Conservation (phyloP, 192 early-diverging fungal genomes). For the Coemansia brasiliensis region DNA sequence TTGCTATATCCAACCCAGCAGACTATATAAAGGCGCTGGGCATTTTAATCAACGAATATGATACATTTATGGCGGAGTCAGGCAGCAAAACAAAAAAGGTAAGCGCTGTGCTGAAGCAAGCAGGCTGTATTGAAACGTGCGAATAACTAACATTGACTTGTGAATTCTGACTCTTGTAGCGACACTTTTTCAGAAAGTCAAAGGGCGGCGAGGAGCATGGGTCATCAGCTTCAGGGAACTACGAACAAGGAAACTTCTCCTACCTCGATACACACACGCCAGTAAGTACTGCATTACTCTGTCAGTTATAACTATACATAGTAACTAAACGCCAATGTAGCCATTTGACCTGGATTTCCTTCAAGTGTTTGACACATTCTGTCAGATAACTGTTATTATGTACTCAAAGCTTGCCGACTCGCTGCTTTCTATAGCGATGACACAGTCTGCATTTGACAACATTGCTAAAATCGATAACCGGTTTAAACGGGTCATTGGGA, state of each 20-base stretch:
- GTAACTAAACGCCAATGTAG: background rate
- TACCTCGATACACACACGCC: slow-evolving; percentile 55
- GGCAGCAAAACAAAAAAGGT: slow-evolving; percentile 47
- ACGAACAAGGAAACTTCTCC: slow-evolving; percentile 49
- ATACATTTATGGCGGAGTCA: slow-evolving; percentile 48
- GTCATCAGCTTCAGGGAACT: slow-evolving; percentile 22
- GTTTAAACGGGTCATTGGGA: slow-evolving; percentile 66
- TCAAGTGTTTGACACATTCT: slow-evolving; percentile 67
- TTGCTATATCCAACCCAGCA: slow-evolving; percentile 61
- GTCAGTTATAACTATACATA: too few relatives aligned
- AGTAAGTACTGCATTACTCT: slow-evolving; percentile 7
- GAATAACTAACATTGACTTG: background rate
- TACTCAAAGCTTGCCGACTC: slow-evolving; percentile 58
- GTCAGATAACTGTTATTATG: slow-evolving; percentile 62
- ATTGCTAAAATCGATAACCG: slow-evolving; percentile 65
- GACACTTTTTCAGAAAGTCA: slow-evolving; percentile 54
- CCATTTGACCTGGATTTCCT: slow-evolving; percentile 70
- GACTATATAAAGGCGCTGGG: slow-evolving; percentile 66
- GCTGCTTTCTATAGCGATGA: slow-evolving; percentile 39
- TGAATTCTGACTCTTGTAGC: slow-evolving; percentile 5
- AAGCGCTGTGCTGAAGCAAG: background rate
- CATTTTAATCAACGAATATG: slow-evolving; percentile 63
- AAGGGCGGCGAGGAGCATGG: slow-evolving; percentile 43
- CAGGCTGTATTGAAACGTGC: background rate
- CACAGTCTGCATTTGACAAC: slow-evolving; percentile 60